phyloP scores from a whole-genome alignment of 2,329 filamentous ascomycete species.

The Fusarium liriodendri region DNA sequence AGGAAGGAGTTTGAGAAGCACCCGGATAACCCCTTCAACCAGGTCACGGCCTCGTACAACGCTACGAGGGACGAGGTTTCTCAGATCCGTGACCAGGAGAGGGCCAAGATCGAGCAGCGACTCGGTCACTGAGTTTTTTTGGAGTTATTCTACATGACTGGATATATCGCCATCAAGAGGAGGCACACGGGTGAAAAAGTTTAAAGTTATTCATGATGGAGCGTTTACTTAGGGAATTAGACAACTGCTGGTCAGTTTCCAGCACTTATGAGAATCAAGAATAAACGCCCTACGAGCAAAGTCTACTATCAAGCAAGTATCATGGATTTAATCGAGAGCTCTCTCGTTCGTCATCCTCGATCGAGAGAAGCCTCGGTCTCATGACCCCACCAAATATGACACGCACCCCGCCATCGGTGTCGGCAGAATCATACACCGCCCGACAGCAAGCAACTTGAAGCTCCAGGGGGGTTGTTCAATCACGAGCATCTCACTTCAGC shows the following conservation, averaged over 20 bases:
- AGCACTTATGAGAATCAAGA: constrained; percentile 5
- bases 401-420: neutral
- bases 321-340: neutral
- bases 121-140: constrained; percentile 55
- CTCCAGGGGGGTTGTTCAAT: neutral
- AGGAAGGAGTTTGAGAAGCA: constrained; percentile 95
- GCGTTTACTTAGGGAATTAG: constrained; percentile 33
- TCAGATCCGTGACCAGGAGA: constrained; percentile 74
- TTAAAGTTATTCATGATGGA: constrained; percentile 24
- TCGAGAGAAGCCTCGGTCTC: neutral
- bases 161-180: constrained; percentile 4
- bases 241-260: constrained; percentile 28
- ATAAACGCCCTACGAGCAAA: neutral
- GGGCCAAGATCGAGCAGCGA: constrained; percentile 78
- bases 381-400: neutral
- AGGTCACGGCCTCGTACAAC: constrained; percentile 81
- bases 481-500: neutral
- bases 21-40: constrained; percentile 95
- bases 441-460: neutral
- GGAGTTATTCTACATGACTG: neutral
- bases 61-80: constrained; percentile 81
- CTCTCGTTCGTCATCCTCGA: neutral
- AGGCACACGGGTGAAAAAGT: neutral
- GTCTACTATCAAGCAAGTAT: neutral
- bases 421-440: constrained; percentile 37